Evolutionary conservation across 208 protist species (phyloP), one percentile per base, ranked within the genome.

Genomic region (Acanthamoeba lenticulata): DNA sequence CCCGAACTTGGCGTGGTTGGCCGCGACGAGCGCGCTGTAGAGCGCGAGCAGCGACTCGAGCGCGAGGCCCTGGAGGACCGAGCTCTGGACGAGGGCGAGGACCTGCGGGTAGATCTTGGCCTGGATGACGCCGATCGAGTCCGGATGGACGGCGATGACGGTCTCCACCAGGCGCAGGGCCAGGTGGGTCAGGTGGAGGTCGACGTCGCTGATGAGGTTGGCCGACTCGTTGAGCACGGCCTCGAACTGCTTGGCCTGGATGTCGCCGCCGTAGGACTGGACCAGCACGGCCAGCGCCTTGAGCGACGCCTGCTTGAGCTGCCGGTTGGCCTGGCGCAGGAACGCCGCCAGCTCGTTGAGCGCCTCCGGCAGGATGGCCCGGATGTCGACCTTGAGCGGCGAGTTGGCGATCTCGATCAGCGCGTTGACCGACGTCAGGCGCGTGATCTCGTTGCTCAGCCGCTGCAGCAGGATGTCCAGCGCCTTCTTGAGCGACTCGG

Each of bases 391-490:
- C 32, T 88, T 65, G 38, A 97, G 77, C 40, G 62, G 40, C 44
- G 95, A 96, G 38, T 65, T 79, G 21, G 94, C 89, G 44, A 98
- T 97, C 42, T 79, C 49, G 19, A 79, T 90, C 17, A 98, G 40
- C 7, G 94, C 92, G 32, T 96, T 97, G 24, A 97, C 93, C 34
- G 96, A 94, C 1, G 95, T 85, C 2, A 97, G 52, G 38, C 97
- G 92, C 29, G 97, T 98, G 52, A 97, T 97, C 83, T 98, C 97
- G 94, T 98, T 98, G 42, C 95, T 69, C 1, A 98, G 94, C 40
- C 97, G 94, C 24, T 97, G 96, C 0, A 96, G n/a, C 9, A 97
- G 67, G 27, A 97, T 94, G 0, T 29, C 11, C 2, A 96, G 60
- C 3, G 77, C 79, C 79, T 86, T 94, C 38, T 94, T 47, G n/a